Conservation (phyloP, 805 yeast genomes). For the Lipomyces yamadae region DNA sequence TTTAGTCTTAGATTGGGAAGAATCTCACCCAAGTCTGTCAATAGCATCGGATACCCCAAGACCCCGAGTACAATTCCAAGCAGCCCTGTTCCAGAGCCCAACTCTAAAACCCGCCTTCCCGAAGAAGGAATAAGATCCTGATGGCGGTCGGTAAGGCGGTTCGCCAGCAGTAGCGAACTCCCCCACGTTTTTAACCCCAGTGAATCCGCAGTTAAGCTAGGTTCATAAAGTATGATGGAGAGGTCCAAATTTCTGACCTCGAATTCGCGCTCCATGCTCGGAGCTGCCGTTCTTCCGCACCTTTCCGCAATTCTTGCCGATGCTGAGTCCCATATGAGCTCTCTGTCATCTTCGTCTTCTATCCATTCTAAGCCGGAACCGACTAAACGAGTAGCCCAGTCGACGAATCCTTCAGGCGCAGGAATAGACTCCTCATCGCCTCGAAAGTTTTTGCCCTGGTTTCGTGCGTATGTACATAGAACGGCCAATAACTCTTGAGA, state of each 20-base stretch:
- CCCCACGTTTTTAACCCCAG: slow-evolving; percentile 98
- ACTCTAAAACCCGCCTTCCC: slow-evolving; percentile 52
- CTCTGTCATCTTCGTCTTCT: slow-evolving; percentile 40
- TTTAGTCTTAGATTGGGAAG: slow-evolving; percentile 69
- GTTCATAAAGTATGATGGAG: slow-evolving; percentile 63
- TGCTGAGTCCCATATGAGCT: slow-evolving; percentile 57
- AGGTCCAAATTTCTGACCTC: slow-evolving; percentile 47
- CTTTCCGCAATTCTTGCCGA: slow-evolving; percentile 74
- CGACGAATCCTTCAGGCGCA: slow-evolving; percentile 26
- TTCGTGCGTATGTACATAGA: slow-evolving; percentile 7
- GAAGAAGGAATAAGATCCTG: slow-evolving; percentile 39
- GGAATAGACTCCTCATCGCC: not conserved
- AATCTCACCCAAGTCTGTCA: slow-evolving; percentile 84
- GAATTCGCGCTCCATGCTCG: slow-evolving; percentile 68
- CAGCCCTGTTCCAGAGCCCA: slow-evolving; percentile 97
- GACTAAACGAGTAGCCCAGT: slow-evolving; percentile 29
- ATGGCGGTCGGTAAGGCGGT: slow-evolving; percentile 51
- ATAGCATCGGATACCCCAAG: slow-evolving; percentile 55
- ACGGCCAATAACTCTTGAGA: slow-evolving; percentile 12
- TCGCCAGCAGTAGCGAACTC: slow-evolving; percentile 72
- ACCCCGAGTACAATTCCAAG: slow-evolving; percentile 73
- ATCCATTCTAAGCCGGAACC: slow-evolving; percentile 28
- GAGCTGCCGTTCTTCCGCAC: slow-evolving; percentile 84
- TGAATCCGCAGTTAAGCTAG: slow-evolving; percentile 83
- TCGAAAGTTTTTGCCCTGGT: slow-evolving; percentile 10